Evolutionary conservation across 495 filamentous ascomycete genomes (phyloP).

Genomic region (Polyplosphaeria fusca): DNA sequence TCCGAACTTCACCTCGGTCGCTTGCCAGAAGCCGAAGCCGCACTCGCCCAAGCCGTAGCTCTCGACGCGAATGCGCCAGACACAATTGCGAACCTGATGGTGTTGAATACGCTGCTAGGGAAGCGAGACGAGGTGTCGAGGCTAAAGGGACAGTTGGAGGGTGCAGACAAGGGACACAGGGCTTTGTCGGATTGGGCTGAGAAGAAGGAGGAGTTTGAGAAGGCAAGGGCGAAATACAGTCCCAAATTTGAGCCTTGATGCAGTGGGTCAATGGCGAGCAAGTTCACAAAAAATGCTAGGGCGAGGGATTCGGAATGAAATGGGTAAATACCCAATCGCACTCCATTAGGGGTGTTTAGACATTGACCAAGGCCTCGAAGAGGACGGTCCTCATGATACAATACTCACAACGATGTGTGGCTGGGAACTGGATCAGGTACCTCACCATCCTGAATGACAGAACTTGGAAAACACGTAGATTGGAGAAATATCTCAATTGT

Average conservation of each 20-base stretch:
- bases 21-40: conserved; percentile 82
- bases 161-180: conserved; percentile 34
- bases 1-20: conserved; percentile 89
- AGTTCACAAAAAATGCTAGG: no score
- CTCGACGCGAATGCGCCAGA: conserved; percentile 69
- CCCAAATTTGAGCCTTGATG: conserved; percentile 42
- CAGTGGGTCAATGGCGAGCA: no score
- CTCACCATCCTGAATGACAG: no score
- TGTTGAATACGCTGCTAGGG: conserved; percentile 71
- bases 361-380: no score
- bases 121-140: conserved; percentile 67
- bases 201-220: conserved; percentile 43
- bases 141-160: conserved; percentile 39
- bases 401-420: no score
- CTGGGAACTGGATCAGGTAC: no score
- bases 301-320: no score
- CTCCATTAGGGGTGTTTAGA: no score
- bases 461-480: no score
- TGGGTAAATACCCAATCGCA: no score
- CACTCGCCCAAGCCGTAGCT: conserved; percentile 72
- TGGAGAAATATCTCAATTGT: no score
- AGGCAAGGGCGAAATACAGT: conserved; percentile 40
- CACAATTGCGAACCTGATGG: conserved; percentile 75
- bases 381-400: no score
- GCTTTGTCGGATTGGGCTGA: conserved; percentile 35